Base-by-base conservation (phyloP, 2,329 filamentous ascomycete species). In the Apiospora aurea region DNA sequence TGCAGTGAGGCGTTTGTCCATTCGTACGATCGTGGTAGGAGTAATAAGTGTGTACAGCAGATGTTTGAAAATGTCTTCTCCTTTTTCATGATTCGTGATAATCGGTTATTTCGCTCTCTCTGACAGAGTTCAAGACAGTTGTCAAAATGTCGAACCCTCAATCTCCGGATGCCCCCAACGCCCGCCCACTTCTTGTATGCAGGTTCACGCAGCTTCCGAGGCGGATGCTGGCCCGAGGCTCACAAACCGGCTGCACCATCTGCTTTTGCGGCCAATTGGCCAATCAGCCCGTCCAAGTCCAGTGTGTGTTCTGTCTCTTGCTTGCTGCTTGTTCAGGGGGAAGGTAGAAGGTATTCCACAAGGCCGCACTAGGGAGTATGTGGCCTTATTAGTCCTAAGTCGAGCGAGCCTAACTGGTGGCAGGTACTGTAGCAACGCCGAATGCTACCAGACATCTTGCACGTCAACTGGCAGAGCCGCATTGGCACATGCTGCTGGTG, bases 91-190 rank as follows among this genome's bases (percentile, higher is more conserved):
- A 64, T 64, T 41, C 34, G 41, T 34, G 8, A n/a, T 38, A 18
- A 64, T 64, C 57, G n/a, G 11, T 64, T 41, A 64, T 64, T 21
- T 38, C 57, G 57, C 57, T 64, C 41, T n/a, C 29, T 41, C 18
- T 41, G 18, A 18, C 34, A 64, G 11, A 64, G 57, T 64, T 64
- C 18, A 64, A 64, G 57, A 64, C 57, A 64, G 57, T 64, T 64
- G 57, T 64, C 57, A 64, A 64, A 41, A 64, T 64, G 29, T 64
- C 53, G 34, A 64, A 64, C 57, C 57, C 10, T 64, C 57, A 64
- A 64, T 64, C 57, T 64, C 57, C 57, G 57, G 57, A 41, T 64
- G 57, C 34, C 57, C 57, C 57, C 57, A 64, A 64, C 41, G 57
- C 57, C 57, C 57, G 41, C 57, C 53, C 53, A 61, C 29, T 53